Evolutionary conservation across 192 early-diverging fungal species (phyloP).

Genomic region (Obelidium mucronatum): DNA sequence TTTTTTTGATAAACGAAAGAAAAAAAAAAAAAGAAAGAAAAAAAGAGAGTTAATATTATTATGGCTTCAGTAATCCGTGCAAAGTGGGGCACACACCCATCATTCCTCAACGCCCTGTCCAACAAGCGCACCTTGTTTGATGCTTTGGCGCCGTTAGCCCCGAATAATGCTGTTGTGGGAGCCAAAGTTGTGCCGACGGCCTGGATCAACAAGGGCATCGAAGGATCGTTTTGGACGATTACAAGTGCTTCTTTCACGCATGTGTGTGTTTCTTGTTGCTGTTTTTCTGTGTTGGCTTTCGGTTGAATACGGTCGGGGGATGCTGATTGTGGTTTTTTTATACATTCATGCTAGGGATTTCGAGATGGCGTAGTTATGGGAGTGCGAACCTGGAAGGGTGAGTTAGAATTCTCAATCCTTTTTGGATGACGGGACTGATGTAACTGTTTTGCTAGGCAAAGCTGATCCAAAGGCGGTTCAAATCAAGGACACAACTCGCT

Average conservation of each 20-base stretch:
- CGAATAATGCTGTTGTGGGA: constrained; percentile 13
- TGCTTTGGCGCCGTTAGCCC: constrained; percentile 15
- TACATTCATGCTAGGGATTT: too few species aligned
- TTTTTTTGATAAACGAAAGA: constrained; percentile 4
- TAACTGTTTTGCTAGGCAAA: neutral
- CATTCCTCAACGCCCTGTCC: constrained; percentile 35
- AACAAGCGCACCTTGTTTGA: constrained; percentile 30
- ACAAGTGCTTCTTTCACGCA: neutral
- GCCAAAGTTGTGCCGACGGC: constrained; percentile 24
- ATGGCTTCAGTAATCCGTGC: constrained; percentile 37
- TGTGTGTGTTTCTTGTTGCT: neutral
- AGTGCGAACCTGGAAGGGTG: constrained; percentile 23
- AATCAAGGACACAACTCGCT: constrained; percentile 3
- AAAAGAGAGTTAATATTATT: neutral
- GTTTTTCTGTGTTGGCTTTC: neutral
- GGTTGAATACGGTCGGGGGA: neutral
- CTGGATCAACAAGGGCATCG: constrained; percentile 24
- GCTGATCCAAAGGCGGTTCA: neutral
- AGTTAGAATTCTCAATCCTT: neutral
- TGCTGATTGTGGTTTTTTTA: neutral
- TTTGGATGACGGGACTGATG: neutral
- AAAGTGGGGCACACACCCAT: constrained; percentile 31
- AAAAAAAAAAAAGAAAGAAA: constrained; percentile 10
- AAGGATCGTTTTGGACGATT: constrained; percentile 19
- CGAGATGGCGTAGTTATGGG: constrained; percentile 5